phyloP scores from a whole-genome alignment of 2,329 filamentous ascomycete species.

The Zasmidium angulare region DNA sequence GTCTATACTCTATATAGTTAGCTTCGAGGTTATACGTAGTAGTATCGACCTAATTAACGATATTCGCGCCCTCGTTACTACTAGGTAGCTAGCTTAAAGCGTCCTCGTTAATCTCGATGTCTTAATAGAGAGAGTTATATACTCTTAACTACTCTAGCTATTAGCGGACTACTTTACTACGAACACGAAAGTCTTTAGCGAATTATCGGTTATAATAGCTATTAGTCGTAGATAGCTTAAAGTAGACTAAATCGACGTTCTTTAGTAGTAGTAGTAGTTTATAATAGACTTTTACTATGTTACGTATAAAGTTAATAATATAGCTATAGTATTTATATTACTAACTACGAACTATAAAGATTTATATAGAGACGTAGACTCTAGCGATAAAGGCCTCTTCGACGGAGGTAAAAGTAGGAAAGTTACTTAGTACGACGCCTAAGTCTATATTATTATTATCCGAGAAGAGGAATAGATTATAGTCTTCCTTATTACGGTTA shows the following conservation, averaged over 20 bases:
- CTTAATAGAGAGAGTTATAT: not conserved
- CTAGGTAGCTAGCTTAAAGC: not conserved
- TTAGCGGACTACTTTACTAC: not conserved
- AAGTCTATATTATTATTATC: not conserved
- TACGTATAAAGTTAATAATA: not conserved
- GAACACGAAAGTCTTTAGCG: not conserved
- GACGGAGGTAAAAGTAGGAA: not conserved
- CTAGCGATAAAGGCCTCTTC: not conserved
- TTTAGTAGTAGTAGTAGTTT: not conserved
- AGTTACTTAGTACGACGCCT: not conserved
- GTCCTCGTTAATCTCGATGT: not conserved
- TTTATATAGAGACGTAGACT: not conserved
- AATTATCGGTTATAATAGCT: not conserved
- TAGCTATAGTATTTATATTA: not conserved
- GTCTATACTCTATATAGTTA: no score
- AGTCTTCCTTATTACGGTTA: not conserved
- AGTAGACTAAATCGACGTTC: not conserved
- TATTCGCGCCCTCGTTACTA: not conserved
- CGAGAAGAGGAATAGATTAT: not conserved
- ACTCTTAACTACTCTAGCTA: not conserved
- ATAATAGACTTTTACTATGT: not conserved
- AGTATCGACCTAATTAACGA: not conserved
- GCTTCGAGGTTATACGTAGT: no score
- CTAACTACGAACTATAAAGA: not conserved
- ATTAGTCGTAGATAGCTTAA: not conserved